phyloP scores from a whole-genome alignment of 2,329 filamentous ascomycete genomes.

The Pestalotiopsis sp. region DNA sequence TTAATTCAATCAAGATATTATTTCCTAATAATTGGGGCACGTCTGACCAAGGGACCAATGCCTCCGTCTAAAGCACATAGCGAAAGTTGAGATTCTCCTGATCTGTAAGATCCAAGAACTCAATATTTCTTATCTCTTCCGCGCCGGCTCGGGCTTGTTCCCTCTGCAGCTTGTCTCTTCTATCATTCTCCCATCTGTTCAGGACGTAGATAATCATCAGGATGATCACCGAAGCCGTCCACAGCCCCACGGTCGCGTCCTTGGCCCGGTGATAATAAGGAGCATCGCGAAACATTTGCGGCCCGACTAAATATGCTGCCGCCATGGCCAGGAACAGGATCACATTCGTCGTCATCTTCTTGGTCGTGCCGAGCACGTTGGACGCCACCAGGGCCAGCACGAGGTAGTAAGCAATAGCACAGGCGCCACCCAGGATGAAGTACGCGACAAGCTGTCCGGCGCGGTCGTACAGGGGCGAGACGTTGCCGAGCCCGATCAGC shows the following conservation, averaged over 20 bases:
- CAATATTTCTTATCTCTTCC: background rate
- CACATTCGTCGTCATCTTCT: constrained; percentile 36
- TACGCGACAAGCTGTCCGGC: constrained; percentile 8
- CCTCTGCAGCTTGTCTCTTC: background rate
- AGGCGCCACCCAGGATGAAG: constrained; percentile 3
- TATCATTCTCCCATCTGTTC: constrained; percentile 9
- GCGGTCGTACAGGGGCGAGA: constrained; percentile 10
- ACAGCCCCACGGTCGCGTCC: constrained; percentile 9
- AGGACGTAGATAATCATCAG: background rate
- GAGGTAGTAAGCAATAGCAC: constrained; percentile 9
- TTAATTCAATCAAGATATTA: too few relatives aligned
- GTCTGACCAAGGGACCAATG: background rate
- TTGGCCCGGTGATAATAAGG: constrained; percentile 12
- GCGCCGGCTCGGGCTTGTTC: background rate
- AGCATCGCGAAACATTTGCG: constrained; percentile 8
- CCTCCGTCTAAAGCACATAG: constrained; percentile 1
- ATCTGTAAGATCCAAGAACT: constrained; percentile 14
- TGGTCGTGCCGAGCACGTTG: constrained; percentile 37
- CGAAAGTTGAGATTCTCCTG: constrained; percentile 9
- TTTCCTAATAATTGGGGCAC: too few relatives aligned
- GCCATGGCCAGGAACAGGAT: constrained; percentile 27
- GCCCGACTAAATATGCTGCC: constrained; percentile 6
- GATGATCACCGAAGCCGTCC: background rate
- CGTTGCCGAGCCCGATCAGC: constrained; percentile 9
- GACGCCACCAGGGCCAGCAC: constrained; percentile 33